A percentile compares a stretch with the other conserved stretches of the same genome.
Conservation (phyloP, 352 stramenopile genomes). For the Thalassiosira pacifica region DNA sequence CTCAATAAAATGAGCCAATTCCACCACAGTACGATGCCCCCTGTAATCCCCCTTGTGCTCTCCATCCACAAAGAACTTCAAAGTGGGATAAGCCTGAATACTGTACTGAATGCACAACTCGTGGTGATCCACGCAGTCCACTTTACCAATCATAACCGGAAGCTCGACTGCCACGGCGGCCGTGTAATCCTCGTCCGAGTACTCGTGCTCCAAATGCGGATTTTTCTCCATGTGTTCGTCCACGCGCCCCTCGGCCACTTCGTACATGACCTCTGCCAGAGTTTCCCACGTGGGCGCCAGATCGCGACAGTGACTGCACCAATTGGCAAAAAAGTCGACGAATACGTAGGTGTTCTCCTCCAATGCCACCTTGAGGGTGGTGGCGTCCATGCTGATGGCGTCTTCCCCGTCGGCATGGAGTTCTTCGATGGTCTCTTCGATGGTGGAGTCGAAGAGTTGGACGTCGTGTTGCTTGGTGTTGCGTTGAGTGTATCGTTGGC, state of each 20-base stretch:
- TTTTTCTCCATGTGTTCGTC: conserved; percentile 59
- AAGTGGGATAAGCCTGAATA: conserved; percentile 96
- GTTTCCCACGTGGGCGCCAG: conserved; percentile 86
- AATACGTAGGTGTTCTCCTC: conserved; percentile 83
- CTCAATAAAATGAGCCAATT: conserved; percentile 81
- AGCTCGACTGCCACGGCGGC: conserved; percentile 75
- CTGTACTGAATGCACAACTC: conserved; percentile 92
- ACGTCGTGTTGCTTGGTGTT: conserved; percentile 86
- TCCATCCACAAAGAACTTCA: conserved; percentile 97
- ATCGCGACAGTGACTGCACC: conserved; percentile 83
- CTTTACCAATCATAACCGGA: conserved; percentile 85
- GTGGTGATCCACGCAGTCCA: conserved; percentile 95
- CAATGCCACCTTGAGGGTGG: conserved; percentile 59
- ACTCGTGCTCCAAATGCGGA: conserved; percentile 60
- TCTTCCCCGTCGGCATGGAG: conserved; percentile 82
- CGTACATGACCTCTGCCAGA: conserved; percentile 84
- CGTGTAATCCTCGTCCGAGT: conserved; percentile 76
- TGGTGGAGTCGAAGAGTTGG: conserved; percentile 66
- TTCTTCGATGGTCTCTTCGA: conserved; percentile 81
- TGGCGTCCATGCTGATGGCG: conserved; percentile 71
- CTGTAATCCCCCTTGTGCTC: conserved; percentile 90
- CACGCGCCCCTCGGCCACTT: conserved; percentile 62
- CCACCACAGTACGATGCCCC: conserved; percentile 81
- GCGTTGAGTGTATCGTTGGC: conserved; percentile 81
- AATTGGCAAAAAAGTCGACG: conserved; percentile 84